Percentiles rank a stretch among this genome's conserved stretches.
Conservation (phyloP, 2,329 filamentous ascomycete species). For the Pezicula neosporulosa region DNA sequence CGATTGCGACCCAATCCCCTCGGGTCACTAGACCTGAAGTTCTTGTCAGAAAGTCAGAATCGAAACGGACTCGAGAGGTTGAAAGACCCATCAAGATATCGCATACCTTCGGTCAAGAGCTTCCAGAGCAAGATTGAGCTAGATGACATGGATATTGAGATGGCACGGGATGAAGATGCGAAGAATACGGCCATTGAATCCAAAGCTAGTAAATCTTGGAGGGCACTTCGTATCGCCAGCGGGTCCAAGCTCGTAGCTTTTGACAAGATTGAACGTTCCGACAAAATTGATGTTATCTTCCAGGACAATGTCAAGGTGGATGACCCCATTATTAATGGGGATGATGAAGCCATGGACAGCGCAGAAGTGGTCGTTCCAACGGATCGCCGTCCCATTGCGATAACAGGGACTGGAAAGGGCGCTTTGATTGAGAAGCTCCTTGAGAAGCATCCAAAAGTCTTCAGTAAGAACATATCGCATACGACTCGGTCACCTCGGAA, state of each 20-base stretch:
- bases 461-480: slow-evolving; percentile 54
- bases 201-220: slow-evolving; percentile 88
- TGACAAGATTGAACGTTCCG: slow-evolving; percentile 83
- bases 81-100: slow-evolving; percentile 61
- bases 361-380: slow-evolving; percentile 37
- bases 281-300: slow-evolving; percentile 61
- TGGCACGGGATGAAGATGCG: slow-evolving; percentile 61
- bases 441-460: slow-evolving; percentile 60
- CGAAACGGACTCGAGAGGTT: slow-evolving; percentile 65
- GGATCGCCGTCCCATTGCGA: slow-evolving; percentile 55
- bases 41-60: slow-evolving; percentile 66
- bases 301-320: slow-evolving; percentile 40
- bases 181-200: slow-evolving; percentile 59
- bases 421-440: slow-evolving; percentile 61
- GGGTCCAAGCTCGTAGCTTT: slow-evolving; percentile 72
- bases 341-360: slow-evolving; percentile 31
- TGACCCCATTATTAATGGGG: slow-evolving; percentile 25
- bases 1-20: slow-evolving; percentile 65
- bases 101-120: slow-evolving; percentile 64
- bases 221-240: slow-evolving; percentile 77
- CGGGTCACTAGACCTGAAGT: slow-evolving; percentile 73
- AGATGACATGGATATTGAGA: slow-evolving; percentile 83
- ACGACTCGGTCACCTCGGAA: slow-evolving; percentile 48
- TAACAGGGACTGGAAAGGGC: slow-evolving; percentile 64
- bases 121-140: slow-evolving; percentile 73